Evolutionary conservation across 2,329 filamentous ascomycete genomes (phyloP), one percentile per base, ranked within the genome.

Genomic region (Amesomyces nigricolor): DNA sequence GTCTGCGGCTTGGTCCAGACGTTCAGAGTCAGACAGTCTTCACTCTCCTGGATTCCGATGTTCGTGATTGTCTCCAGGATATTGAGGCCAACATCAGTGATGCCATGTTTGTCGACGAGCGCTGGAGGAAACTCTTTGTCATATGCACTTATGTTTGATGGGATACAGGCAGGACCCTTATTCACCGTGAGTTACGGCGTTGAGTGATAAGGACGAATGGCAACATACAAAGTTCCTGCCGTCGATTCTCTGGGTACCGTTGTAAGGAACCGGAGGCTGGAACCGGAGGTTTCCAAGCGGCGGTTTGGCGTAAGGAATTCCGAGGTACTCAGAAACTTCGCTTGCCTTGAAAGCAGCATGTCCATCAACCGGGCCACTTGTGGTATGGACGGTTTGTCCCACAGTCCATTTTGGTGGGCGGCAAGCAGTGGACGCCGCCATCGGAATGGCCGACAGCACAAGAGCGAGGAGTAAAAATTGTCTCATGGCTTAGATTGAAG

Each of bases 1-100:
- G 64, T 61, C 26, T 66, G 63, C 2, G 67, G 63, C 17, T 66
- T 69, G 3, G 71, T 64, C 72, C 72, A 75, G 22, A 74, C 58
- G 58, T 74, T 73, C 7, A 74, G 57, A 0, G 66, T 68, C 9
- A 75, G 57, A 30, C 72, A 74, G 53, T 74, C 72, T 51, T 74
- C 71, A 49, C 65, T 64, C 45, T 66, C 44, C 6, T 43, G 37
- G 11, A 56, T 47, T 2, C 44, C 54, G 17, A 48, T 48, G 30
- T 52, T 44, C 5, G 17, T 44, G 30, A 56, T 48, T 9, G 37
- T 26, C 10, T 4, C 22, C 8, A 56, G 37, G 9, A 56, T 19
- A 9, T 11, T 29, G 26, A 39, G 54, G 29, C 54, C 54, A 3
- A 47, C 30, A 57, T 3, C 63, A 54, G 66, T 69, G 52, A 69